A percentile compares a stretch with the other conserved stretches of the same genome.
phyloP scores from a whole-genome alignment of 169 alveolate genomes.

The Plasmodium falciparum region DNA sequence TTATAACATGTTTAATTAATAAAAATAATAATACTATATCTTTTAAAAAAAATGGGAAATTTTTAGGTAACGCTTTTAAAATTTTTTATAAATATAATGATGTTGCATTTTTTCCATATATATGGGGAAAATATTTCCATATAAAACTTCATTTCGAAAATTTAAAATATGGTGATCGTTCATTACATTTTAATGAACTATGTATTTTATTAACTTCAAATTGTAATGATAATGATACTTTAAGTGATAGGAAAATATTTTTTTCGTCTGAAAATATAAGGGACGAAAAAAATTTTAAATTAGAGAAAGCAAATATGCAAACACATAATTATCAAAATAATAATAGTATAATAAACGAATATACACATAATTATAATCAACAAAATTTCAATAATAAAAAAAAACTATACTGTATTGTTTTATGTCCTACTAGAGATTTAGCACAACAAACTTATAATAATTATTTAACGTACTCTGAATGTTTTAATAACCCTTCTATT shows the following conservation, averaged over 20 bases:
- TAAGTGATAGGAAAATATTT: slow-evolving; percentile 19
- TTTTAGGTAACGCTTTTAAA: slow-evolving; percentile 70
- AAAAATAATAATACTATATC: slow-evolving; percentile 50
- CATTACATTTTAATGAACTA: slow-evolving; percentile 26
- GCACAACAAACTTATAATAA: slow-evolving; percentile 87
- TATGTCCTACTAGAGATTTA: slow-evolving; percentile 85
- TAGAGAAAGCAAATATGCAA: not conserved
- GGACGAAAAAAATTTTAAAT: not conserved
- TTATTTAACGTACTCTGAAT: slow-evolving; percentile 81
- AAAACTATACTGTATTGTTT: slow-evolving; percentile 83
- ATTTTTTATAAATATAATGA: slow-evolving; percentile 71
- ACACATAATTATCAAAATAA: not conserved
- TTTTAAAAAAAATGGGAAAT: slow-evolving; percentile 70
- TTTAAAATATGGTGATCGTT: slow-evolving; percentile 41
- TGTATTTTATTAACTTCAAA: not conserved
- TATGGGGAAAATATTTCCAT: slow-evolving; percentile 65
- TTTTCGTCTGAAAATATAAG: not conserved
- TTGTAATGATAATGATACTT: slow-evolving; percentile 1
- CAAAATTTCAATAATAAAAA: slow-evolving; percentile 50
- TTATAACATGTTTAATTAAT: slow-evolving; percentile 67
- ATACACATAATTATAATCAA: not conserved
- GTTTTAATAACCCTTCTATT: slow-evolving; percentile 60
- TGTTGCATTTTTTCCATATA: slow-evolving; percentile 63
- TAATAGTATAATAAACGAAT: not conserved
- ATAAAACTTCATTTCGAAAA: slow-evolving; percentile 50